Evolutionary conservation across 768 basidiomycete species (phyloP), one percentile per base, ranked within the genome.

Genomic region (Boletus rufocinnamomeus): DNA sequence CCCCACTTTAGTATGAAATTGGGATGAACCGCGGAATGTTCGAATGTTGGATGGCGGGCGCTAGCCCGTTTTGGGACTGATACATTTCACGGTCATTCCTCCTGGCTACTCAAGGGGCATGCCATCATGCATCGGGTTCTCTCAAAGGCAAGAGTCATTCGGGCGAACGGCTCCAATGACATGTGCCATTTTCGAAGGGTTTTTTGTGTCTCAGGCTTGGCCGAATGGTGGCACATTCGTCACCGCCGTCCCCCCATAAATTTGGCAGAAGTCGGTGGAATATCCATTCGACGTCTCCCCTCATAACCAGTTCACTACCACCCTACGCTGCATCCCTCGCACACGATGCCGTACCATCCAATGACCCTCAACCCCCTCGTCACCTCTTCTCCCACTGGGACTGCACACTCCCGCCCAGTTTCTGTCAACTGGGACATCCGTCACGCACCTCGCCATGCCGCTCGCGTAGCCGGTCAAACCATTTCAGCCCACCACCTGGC

Each of bases 391-490:
- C 32, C 57, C 32, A 45, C 60, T 10, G 64, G 67, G 21, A 55
- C 63, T 4, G 56, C 49, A 11, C 14, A 57, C 56, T 47, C 30
- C 19, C 54, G 16, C 28, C 60, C 58, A n/a, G 57, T 64, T 49
- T 68, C 65, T 11, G 57, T 84, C 38, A 57, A 77, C 17, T 86
- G 84, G 84, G 83, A 86, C 65, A 45, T 82, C 45, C 79, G 82
- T 38, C 70, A 75, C 52, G 32, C 73, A n/a, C 81, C 82, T 10
- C 69, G 10, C 57, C 72, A 41, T 28, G 28, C 51, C 5, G 71
- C 66, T 47, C 53, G 57, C 56, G 40, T 69, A 4, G 51, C 56
- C 4, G 61, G 56, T 6, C 53, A 52, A 6, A 13, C 32, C 17
- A 44, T 60, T 4, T 59, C 64, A 6, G 4, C 50, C 52, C 35